phyloP scores from a whole-genome alignment of 331 rosid genomes.

The Saraca asoca region DNA sequence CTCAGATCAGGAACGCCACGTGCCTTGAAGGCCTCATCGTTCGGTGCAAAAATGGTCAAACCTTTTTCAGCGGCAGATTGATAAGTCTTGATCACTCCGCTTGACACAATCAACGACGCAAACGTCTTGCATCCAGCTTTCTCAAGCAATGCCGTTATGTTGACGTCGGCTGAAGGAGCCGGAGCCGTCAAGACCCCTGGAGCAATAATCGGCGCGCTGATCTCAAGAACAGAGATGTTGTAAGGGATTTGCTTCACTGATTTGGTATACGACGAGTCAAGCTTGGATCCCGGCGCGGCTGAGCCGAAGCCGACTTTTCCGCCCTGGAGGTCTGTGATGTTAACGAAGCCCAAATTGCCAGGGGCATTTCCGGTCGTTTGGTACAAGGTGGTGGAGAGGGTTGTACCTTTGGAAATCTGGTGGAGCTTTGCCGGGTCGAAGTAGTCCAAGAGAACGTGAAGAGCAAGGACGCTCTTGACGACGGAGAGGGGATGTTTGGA shows the following conservation, averaged over 20 bases:
- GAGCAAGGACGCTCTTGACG: constrained; percentile 73
- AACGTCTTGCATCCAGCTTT: constrained; percentile 83
- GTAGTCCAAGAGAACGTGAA: constrained; percentile 79
- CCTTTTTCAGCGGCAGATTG: constrained; percentile 63
- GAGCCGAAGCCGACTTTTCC: constrained; percentile 94
- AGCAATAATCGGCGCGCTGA: constrained; percentile 70
- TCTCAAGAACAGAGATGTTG: constrained; percentile 80
- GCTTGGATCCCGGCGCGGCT: constrained; percentile 83
- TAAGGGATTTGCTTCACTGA: constrained; percentile 77
- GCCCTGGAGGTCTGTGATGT: constrained; percentile 82
- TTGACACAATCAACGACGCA: constrained; percentile 52
- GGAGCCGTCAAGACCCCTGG: constrained; percentile 82
- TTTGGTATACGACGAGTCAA: constrained; percentile 75
- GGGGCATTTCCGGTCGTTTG: constrained; percentile 86
- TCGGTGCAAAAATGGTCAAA: constrained; percentile 80
- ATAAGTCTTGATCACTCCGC: constrained; percentile 72
- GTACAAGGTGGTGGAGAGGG: constrained; percentile 77
- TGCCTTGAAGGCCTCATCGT: constrained; percentile 87
- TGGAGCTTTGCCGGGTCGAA: constrained; percentile 78
- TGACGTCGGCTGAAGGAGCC: constrained; percentile 65
- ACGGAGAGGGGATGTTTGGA: constrained; percentile 75
- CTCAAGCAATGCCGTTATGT: constrained; percentile 72
- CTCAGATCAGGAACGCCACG: constrained; percentile 74
- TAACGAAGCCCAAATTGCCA: constrained; percentile 78
- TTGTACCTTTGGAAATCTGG: constrained; percentile 74